Evolutionary conservation across 176 grass and related monocot genomes (phyloP), one percentile per base, ranked within the genome.

Genomic region (Hordeum marinum): DNA sequence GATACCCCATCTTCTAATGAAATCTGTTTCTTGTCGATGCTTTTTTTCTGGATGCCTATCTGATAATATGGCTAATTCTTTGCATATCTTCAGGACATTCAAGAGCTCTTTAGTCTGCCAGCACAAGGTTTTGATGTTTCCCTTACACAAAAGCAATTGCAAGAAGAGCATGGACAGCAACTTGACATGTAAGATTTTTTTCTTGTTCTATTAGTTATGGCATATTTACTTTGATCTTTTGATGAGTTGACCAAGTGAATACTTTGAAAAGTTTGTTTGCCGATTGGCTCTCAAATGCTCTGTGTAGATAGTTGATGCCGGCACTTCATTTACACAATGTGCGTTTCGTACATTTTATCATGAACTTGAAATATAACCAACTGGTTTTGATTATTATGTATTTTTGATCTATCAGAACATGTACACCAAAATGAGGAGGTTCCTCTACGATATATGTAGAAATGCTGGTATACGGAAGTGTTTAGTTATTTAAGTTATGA

Each of bases 61-160:
- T 12, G 9, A 32, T 74, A 73, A 17, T 74, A 40, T 72, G 14
- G 27, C 11, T 66, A 68, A 60, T 66, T 84, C 23, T 68, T 81
- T 65, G 27, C 31, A 46, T 89, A 25, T 32, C 46, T 82, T 89
- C 75, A 98, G 96, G 96, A 98, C 75, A 79, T 98, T 57, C 85
- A 87, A 72, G 93, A 98, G 81, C 88, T 98, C 72, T 95, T 98
- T 66, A 98, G 90, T 79, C 62, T 98, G 63, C 96, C 96, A 15
- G 18, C 59, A 78, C 83, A 95, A 89, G 96, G 96, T 15, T 95
- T 98, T 88, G 91, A 98, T 92, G 83, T 98, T 85, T 98, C 96
- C 8, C 80, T 94, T 25, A 90, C 93, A 5, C 93, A 98, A 24
- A 75, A 90, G 65, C 96, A 94, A 74, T 87, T 98, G 67, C 91